Base-by-base conservation (phyloP, 2,329 filamentous ascomycete genomes). In the Fusarium pininemorale region DNA sequence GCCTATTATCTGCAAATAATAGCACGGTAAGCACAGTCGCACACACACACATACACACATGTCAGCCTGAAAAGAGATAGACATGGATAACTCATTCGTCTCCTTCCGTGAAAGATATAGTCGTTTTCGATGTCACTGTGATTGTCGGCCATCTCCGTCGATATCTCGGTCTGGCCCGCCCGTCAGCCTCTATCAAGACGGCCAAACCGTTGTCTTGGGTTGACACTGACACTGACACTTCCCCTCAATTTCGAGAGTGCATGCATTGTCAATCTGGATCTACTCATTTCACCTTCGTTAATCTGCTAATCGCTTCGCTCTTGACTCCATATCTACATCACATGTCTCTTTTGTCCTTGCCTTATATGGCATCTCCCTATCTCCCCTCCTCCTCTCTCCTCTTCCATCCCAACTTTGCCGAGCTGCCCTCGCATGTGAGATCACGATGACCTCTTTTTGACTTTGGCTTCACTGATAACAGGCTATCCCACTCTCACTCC, bases 81-180 rank as follows among this genome's bases (percentile, higher is more conserved):
- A 44, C 53, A 38, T 26, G n/a, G 39, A 42, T 24, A 51, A 20
- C 16, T 51, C 15, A n/a, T 57, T 30, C 55, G 45, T 67, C 69
- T 67, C 67, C 69, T 71, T 71, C 69, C 63, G 26, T 63, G 53
- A 44, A 32, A 54, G 69, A 48, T 62, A 54, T 71, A 71, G 67
- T 57, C 37, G 3, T 26, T 15, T 48, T 48, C 16, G 4, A 35
- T 48, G 45, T 35, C 3, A 10, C 30, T 11, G 50, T 38, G 39
- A 24, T 37, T 55, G 37, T 59, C 70, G 70, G 70, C 59, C 70
- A 68, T 24, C 70, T 72, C 70, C 70, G 70, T 35, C 16, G 45
- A 53, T 32, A 50, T 71, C 57, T 72, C 70, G 70, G 70, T 28
- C 58, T 64, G 54, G 35, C 55, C 70, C 70, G 70, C 67, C 55